A percentile compares a stretch with the other conserved stretches of the same genome.
Conservation (phyloP, 495 filamentous ascomycete species). For the Pseudevernia furfuracea region DNA sequence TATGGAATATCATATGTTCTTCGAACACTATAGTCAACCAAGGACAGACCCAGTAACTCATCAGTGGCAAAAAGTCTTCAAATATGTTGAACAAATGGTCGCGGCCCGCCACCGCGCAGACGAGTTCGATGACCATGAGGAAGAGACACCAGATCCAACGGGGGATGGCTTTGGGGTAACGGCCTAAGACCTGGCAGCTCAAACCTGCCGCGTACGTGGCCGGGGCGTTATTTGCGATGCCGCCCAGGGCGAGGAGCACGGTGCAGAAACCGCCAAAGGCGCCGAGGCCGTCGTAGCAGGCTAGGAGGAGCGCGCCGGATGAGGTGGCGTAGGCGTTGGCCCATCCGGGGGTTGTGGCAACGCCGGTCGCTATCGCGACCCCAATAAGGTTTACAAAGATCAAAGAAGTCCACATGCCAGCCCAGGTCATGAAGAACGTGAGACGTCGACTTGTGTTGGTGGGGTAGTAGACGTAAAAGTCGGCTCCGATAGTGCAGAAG, state of each 20-base stretch:
- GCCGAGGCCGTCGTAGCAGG: constrained; percentile 53
- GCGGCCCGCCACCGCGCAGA: constrained; percentile 46
- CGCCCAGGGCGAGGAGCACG: constrained; percentile 57
- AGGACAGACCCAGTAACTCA: constrained; percentile 53
- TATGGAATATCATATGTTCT: constrained; percentile 46
- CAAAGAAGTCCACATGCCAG: constrained; percentile 44
- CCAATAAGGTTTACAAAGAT: constrained; percentile 55
- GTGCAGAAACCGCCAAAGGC: constrained; percentile 62
- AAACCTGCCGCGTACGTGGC: constrained; percentile 56
- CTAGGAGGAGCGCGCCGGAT: constrained; percentile 58
- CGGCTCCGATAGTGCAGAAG: constrained; percentile 45
- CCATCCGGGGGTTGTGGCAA: constrained; percentile 45
- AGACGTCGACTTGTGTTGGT: constrained; percentile 39
- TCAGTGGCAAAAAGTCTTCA: constrained; percentile 49
- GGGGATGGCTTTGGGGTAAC: constrained; percentile 37
- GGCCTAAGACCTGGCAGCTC: constrained; percentile 43
- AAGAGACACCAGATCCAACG: constrained; percentile 44
- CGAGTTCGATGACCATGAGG: constrained; percentile 45
- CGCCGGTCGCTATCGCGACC: constrained; percentile 56
- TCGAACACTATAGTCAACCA: constrained; percentile 46
- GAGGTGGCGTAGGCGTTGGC: constrained; percentile 47
- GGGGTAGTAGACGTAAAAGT: constrained; percentile 53
- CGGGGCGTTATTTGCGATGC: constrained; percentile 62
- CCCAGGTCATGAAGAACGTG: constrained; percentile 39
- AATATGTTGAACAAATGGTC: constrained; percentile 47